Percentiles rank a stretch among this genome's conserved stretches.
Evolutionary conservation across 768 basidiomycete species (phyloP).

Genomic region (Trametes elegans): DNA sequence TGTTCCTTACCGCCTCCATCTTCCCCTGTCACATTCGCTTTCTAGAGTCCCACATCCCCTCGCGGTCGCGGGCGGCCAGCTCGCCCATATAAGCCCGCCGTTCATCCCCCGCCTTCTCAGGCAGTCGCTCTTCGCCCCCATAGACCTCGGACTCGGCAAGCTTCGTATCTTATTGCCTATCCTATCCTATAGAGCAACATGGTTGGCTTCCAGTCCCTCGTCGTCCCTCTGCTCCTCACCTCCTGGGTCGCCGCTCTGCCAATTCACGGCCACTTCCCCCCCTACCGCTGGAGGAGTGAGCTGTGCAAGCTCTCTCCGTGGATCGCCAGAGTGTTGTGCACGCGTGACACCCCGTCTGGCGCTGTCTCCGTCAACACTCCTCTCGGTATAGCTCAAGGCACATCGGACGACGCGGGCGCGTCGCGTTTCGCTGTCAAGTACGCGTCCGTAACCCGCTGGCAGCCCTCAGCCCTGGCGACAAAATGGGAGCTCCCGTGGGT

Average conservation of each 20-base stretch:
- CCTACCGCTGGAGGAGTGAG: constrained; percentile 35
- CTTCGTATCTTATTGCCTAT: constrained; percentile 31
- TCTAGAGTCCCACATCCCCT: too few relatives aligned
- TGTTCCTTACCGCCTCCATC: constrained; percentile 19
- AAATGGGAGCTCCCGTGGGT: constrained; percentile 66
- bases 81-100: constrained; percentile 19
- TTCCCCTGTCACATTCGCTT: too few relatives aligned
- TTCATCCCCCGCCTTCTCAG: constrained; percentile 9
- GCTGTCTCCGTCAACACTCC: constrained; percentile 41
- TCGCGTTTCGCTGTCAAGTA: constrained; percentile 66
- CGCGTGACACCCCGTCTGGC: constrained; percentile 30
- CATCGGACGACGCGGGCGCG: constrained; percentile 45
- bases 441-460: constrained; percentile 61
- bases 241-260: constrained; percentile 31
- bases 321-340: constrained; percentile 42
- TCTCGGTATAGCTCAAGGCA: constrained; percentile 57
- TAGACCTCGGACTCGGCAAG: constrained; percentile 17
- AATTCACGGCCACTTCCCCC: constrained; percentile 34
- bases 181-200: constrained; percentile 28
- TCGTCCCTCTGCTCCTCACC: constrained; percentile 32
- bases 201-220: constrained; percentile 35
- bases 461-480: constrained; percentile 49
- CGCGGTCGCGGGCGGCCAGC: constrained; percentile 18
- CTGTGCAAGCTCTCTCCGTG: constrained; percentile 45
- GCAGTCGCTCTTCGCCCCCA: constrained; percentile 6